These are phyloP conservation scores for Hericium rajendrae DNA, from an alignment of 768 basidiomycete genomes.

Conservation along the genomic window DNA sequence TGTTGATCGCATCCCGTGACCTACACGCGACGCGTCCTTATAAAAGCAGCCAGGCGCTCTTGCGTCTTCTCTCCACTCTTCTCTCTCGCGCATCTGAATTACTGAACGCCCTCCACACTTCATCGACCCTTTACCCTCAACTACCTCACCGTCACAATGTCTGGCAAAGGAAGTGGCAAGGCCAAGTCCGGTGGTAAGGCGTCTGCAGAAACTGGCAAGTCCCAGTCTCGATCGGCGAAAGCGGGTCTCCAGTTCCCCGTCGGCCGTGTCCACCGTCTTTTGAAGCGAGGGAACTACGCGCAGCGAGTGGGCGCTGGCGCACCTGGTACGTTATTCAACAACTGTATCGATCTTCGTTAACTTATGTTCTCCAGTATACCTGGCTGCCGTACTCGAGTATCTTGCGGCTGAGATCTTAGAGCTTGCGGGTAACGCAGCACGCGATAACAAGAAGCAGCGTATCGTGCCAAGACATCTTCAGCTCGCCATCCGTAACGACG, in stretches of 20 bases:
- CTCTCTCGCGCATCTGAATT: background rate
- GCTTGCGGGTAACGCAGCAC: constrained; percentile 78
- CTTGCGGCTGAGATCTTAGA: constrained; percentile 90
- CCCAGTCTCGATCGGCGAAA: constrained; percentile 64
- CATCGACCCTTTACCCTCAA: constrained; percentile 2
- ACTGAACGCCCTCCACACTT: constrained; percentile 2
- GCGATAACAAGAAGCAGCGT: constrained; percentile 84
- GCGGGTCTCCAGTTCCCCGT: constrained; percentile 81
- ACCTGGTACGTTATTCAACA: constrained; percentile 40
- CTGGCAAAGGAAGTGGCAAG: constrained; percentile 44
- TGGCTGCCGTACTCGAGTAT: constrained; percentile 85
- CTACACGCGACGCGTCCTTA: constrained; percentile 18
- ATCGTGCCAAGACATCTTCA: constrained; percentile 89
- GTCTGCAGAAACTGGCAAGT: constrained; percentile 30
- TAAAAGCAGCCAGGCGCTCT: constrained; percentile 11
- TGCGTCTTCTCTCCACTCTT: background rate
- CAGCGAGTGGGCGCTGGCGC: constrained; percentile 86
- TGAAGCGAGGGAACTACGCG: constrained; percentile 84
- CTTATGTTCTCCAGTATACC: constrained; percentile 47
- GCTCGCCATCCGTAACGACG: constrained; percentile 85
- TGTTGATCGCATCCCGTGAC: background rate
- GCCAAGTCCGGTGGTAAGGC: constrained; percentile 34
- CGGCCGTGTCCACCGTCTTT: constrained; percentile 84
- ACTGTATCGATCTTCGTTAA: background rate
- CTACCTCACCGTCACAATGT: constrained; percentile 35